Percentiles rank a stretch among this genome's conserved stretches.
These are phyloP conservation scores for Exophiala sp. DNA, from an alignment of 2,329 filamentous ascomycete genomes.

Conservation along the genomic window DNA sequence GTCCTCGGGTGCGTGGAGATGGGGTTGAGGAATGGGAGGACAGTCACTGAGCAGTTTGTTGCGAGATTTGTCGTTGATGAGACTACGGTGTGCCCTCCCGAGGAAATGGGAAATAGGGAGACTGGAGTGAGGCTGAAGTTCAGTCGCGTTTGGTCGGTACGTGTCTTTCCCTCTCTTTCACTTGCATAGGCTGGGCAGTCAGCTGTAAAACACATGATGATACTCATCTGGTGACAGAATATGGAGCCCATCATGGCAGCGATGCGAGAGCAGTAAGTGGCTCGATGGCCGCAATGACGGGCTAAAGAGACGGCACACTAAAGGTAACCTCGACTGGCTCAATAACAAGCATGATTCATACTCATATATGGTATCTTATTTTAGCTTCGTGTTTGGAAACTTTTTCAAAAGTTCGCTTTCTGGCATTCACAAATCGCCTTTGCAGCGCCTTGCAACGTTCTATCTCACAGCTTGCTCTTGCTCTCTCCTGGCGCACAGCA, in stretches of 20 bases:
- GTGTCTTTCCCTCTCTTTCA: neutral
- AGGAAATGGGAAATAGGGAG: neutral
- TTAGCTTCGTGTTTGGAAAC: no score
- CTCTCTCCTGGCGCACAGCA: constrained; percentile 15
- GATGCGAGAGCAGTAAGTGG: neutral
- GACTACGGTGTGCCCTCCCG: neutral
- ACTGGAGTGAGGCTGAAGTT: neutral
- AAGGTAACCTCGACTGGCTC: no score
- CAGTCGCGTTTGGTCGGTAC: neutral
- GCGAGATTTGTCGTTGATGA: neutral
- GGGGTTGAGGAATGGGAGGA: neutral
- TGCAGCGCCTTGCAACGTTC: neutral
- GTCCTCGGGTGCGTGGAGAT: neutral
- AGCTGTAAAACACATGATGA: neutral
- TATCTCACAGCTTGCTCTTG: constrained; percentile 21
- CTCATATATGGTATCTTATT: no score
- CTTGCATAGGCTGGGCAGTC: neutral
- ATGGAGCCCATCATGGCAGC: neutral
- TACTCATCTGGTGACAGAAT: neutral
- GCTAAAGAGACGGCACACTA: neutral
- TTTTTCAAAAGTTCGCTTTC: no score
- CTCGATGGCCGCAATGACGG: neutral
- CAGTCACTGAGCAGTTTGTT: neutral
- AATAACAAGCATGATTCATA: no score
- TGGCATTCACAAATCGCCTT: neutral